phyloP scores from a whole-genome alignment of 768 basidiomycete species.

The Tremella yokohamensis region DNA sequence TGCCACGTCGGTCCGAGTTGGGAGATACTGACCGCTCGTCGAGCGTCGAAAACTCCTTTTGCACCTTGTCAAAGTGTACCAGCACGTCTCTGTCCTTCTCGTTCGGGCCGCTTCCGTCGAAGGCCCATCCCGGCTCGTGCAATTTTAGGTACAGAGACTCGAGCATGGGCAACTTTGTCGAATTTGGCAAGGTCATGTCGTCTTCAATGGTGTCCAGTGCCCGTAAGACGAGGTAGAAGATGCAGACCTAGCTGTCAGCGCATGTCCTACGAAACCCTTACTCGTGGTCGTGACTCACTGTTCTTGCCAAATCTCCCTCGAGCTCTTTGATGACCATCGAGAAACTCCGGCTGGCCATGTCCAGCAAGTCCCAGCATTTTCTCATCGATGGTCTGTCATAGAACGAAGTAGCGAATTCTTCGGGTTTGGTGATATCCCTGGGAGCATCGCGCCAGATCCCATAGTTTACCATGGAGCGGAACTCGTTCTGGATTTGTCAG shows the following conservation, averaged over 20 bases:
- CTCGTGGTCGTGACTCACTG: constrained; percentile 60
- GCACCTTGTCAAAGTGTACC: constrained; percentile 73
- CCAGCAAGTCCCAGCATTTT: constrained; percentile 83
- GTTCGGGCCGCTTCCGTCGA: constrained; percentile 70
- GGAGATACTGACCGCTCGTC: constrained; percentile 57
- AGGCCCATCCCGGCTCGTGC: constrained; percentile 79
- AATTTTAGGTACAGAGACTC: constrained; percentile 76
- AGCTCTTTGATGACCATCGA: constrained; percentile 91
- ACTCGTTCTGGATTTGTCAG: constrained; percentile 57
- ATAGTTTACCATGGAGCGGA: constrained; percentile 77
- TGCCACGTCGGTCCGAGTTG: neutral
- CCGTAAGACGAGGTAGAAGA: constrained; percentile 91
- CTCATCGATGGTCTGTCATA: constrained; percentile 85
- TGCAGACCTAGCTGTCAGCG: constrained; percentile 63
- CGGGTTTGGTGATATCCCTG: constrained; percentile 71
- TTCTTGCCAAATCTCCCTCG: constrained; percentile 88
- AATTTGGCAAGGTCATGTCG: constrained; percentile 90
- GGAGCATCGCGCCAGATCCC: constrained; percentile 71
- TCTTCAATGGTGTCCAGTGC: constrained; percentile 97
- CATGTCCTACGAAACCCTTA: neutral
- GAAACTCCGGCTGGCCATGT: constrained; percentile 84
- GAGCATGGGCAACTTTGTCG: constrained; percentile 78
- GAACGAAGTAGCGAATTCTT: constrained; percentile 73
- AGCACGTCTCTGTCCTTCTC: constrained; percentile 86
- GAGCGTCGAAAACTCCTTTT: constrained; percentile 73